A percentile compares a stretch with the other conserved stretches of the same genome.
These are phyloP conservation scores for Favolaschia claudopus DNA, from an alignment of 768 basidiomycete genomes.

Conservation along the genomic window DNA sequence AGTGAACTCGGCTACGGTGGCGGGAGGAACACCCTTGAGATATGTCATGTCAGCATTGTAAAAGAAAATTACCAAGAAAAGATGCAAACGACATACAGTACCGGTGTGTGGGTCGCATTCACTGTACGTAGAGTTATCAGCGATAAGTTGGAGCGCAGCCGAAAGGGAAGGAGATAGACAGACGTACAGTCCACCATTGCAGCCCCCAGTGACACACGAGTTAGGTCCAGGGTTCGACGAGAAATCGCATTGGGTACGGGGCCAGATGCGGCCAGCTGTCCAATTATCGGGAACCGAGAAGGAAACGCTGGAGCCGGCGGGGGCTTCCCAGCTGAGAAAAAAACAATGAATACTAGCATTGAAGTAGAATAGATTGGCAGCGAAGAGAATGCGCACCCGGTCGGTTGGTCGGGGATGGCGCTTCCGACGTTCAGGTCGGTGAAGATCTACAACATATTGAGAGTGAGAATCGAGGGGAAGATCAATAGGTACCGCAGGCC, in stretches of 20 bases:
- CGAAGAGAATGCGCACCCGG: constrained; percentile 14
- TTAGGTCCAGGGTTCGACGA: constrained; percentile 39
- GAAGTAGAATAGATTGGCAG: not conserved
- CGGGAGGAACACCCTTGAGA: constrained; percentile 48
- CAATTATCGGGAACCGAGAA: constrained; percentile 56
- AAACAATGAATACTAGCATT: not conserved
- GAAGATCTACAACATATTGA: constrained; percentile 34
- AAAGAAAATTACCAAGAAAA: not conserved
- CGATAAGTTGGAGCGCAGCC: too few relatives aligned
- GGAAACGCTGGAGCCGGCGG: constrained; percentile 34
- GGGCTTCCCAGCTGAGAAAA: constrained; percentile 28
- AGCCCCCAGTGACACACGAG: constrained; percentile 53
- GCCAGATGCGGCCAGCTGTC: constrained; percentile 60
- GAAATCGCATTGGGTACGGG: constrained; percentile 54
- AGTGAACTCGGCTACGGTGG: constrained; percentile 53
- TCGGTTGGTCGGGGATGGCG: constrained; percentile 41
- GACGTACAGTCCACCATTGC: constrained; percentile 50
- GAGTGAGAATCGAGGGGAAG: not conserved
- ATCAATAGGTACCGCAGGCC: constrained; percentile 5
- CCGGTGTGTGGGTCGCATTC: constrained; percentile 2
- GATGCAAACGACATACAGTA: constrained; percentile 20
- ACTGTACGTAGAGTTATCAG: not conserved
- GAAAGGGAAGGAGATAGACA: constrained; percentile 30
- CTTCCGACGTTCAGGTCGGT: constrained; percentile 47
- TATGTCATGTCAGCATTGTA: not conserved